Conservation (phyloP, 768 basidiomycete species). For the Pleurotus salmoneostramineus region DNA sequence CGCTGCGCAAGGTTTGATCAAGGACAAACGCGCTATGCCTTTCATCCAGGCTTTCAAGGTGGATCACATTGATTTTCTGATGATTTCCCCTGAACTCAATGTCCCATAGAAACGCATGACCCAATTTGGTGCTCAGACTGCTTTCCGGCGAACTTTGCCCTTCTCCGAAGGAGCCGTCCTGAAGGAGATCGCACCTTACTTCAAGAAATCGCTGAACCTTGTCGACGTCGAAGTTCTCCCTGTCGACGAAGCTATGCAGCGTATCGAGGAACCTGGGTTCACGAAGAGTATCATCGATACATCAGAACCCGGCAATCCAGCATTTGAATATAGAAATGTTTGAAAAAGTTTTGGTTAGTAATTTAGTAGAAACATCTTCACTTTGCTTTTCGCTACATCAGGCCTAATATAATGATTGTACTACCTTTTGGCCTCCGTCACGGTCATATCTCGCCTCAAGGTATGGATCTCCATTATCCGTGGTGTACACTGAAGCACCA, state of each 20-base stretch:
- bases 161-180: constrained; percentile 83
- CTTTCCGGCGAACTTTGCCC: constrained; percentile 77
- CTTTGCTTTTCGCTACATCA: no score
- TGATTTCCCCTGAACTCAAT: constrained; percentile 1
- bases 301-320: constrained; percentile 87
- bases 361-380: not conserved
- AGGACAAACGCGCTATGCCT: constrained; percentile 96
- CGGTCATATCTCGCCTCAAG: no score
- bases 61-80: not conserved
- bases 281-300: constrained; percentile 68
- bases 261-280: constrained; percentile 52
- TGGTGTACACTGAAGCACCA: no score
- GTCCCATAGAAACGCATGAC: constrained; percentile 71
- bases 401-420: no score
- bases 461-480: no score
- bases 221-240: constrained; percentile 67
- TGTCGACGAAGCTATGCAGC: constrained; percentile 62
- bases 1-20: constrained; percentile 73
- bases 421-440: no score
- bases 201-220: constrained; percentile 72
- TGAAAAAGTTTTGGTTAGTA: constrained; percentile 15
- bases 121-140: constrained; percentile 69
- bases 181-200: constrained; percentile 67
- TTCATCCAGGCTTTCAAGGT: constrained; percentile 95
- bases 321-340: constrained; percentile 86